Conservation (phyloP, 78 protist species). For the Emiliania huxleyi region DNA sequence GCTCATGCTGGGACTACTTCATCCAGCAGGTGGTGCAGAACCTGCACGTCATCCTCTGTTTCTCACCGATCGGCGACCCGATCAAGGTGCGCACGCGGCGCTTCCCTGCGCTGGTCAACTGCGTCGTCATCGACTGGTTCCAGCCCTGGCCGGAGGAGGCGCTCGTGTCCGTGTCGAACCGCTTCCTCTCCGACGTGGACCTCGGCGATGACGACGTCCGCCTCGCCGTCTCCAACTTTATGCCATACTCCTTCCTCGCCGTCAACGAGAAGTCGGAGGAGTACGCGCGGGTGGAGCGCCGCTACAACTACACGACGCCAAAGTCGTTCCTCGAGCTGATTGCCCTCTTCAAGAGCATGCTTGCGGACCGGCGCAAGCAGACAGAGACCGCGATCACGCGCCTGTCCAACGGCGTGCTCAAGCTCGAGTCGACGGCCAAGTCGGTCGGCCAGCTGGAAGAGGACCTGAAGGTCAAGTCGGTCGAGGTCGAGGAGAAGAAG, state of each 20-base stretch:
- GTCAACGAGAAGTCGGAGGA: constrained; percentile 50
- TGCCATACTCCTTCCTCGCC: constrained; percentile 49
- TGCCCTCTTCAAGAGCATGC: constrained; percentile 65
- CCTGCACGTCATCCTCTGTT: constrained; percentile 59
- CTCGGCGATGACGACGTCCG: constrained; percentile 29
- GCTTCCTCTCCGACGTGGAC: constrained; percentile 56
- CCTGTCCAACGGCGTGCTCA: constrained; percentile 55
- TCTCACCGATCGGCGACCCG: constrained; percentile 68
- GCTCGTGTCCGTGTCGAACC: constrained; percentile 58
- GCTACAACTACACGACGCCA: constrained; percentile 73
- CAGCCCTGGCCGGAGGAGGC: constrained; percentile 77
- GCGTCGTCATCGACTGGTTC: constrained; percentile 74
- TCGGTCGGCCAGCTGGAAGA: constrained; percentile 25
- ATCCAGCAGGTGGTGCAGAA: constrained; percentile 39
- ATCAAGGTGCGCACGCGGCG: constrained; percentile 60
- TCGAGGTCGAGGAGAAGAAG: constrained; percentile 48
- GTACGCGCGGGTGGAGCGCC: constrained; percentile 21
- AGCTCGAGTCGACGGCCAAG: constrained; percentile 34
- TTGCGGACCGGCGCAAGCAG: constrained; percentile 29
- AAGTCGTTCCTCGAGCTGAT: constrained; percentile 72
- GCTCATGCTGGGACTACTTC: constrained; percentile 40
- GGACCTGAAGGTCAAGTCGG: background rate
- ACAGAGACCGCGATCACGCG: constrained; percentile 21
- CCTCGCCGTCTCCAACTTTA: constrained; percentile 17
- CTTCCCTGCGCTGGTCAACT: constrained; percentile 67